Evolutionary conservation across 129 eudicot genomes (phyloP).

Genomic region (Cynara cardunculus): DNA sequence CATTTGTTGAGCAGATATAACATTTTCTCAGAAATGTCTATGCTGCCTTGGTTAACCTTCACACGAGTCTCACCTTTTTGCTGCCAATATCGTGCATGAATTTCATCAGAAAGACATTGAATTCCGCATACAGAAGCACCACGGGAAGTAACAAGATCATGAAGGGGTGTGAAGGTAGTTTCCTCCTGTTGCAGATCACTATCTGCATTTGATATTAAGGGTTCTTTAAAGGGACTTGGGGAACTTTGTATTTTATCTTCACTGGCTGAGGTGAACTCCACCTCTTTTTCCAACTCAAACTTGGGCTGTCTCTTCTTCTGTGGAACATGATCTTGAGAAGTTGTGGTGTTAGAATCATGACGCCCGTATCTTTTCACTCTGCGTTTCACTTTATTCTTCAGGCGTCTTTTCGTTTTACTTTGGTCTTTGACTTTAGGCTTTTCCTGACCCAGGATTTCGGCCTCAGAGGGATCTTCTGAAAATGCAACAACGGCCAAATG

Average conservation of each 20-base stretch:
- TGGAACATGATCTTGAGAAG: neutral
- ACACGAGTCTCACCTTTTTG: neutral
- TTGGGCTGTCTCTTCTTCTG: neutral
- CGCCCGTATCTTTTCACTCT: neutral
- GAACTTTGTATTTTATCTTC: neutral
- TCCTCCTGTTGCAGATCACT: neutral
- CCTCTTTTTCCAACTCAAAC: neutral
- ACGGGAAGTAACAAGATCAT: neutral
- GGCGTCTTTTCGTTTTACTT: neutral
- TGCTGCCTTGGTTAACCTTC: neutral
- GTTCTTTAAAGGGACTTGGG: neutral
- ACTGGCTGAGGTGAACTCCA: neutral
- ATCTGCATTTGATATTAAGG: neutral
- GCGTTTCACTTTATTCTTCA: neutral
- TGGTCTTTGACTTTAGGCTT: neutral
- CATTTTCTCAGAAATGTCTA: conserved; percentile 13
- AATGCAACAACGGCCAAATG: neutral
- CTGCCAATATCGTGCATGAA: neutral
- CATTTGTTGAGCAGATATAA: conserved; percentile 12
- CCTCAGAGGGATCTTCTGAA: conserved; percentile 6
- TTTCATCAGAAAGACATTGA: neutral
- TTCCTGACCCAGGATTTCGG: neutral
- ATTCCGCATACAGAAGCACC: neutral
- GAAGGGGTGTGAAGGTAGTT: neutral
- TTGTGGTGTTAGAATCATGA: neutral